Base-by-base conservation (phyloP, 345 rosid species). In the Populus nigra region DNA sequence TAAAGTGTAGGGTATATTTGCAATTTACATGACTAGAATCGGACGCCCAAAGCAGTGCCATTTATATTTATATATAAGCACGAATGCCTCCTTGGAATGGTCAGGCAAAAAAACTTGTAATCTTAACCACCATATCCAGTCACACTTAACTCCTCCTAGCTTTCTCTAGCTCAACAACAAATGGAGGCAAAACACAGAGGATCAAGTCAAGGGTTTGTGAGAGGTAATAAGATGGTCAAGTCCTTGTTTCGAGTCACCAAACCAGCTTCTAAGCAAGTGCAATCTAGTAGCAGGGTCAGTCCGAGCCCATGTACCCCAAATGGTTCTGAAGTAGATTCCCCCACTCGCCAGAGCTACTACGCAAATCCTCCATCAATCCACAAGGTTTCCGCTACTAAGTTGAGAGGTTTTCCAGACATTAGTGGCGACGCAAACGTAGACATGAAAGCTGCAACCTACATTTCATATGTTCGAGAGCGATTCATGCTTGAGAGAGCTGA, bases 401-500 rank as follows among this genome's bases (percentile, higher is more conserved):
- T 20, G 13, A 61, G 62, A 23, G 71, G 39, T 53, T 72, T 65
- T 29, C 76, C 31, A 41, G 79, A 67, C 29, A n/a, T 17, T n/a
- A 77, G 73, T 7, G 89, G 77, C 13, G 90, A 87, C 18, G 89
- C 81, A 76, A 78, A 88, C 61, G 87, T 86, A 20, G 89, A 90
- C 71, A 12, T 20, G 68, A 85, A 79, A 77, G 88, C 90, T 8
- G 49, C 87, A 6, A 77, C 70, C 73, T 86, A 81, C 72, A 90
- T 87, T 65, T 65, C 80, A 0, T 12, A 23, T n/a, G 90, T 85
- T 74, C 84, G 73, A 27, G 86, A 88, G 68, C 79, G 86, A 68
- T 86, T 88, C 81, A 73, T 78, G n/a, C 70, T 69, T 3, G 85
- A 84, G 65, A 72, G 69, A 59, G 67, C 71, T 49, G 84, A 85